phyloP scores from a whole-genome alignment of 225 moss, liverwort and hornwort genomes.

The Marchantia paleacea region DNA sequence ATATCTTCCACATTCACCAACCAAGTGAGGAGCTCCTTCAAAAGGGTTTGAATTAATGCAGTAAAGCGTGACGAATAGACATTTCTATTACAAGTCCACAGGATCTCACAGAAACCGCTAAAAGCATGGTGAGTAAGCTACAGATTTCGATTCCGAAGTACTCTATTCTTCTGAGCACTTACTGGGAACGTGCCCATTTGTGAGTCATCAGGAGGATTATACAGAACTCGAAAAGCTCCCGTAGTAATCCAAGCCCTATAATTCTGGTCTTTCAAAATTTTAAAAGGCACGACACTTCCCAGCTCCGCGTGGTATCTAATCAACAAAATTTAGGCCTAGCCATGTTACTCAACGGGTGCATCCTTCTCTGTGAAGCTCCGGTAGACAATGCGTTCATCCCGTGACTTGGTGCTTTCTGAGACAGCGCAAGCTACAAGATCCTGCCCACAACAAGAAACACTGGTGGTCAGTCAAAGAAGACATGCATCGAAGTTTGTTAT shows the following conservation, averaged over 20 bases:
- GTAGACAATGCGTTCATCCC: slow-evolving; percentile 69
- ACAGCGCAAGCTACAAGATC: slow-evolving; percentile 72
- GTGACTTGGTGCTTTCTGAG: slow-evolving; percentile 65
- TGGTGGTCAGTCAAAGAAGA: background rate
- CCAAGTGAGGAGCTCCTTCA: background rate
- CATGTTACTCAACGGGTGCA: slow-evolving; percentile 28
- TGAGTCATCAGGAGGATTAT: background rate
- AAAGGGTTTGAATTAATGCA: background rate
- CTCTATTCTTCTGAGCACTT: background rate
- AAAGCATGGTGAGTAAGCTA: background rate
- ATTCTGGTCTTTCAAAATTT: background rate
- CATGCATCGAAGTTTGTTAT: background rate
- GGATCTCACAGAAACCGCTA: background rate
- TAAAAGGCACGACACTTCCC: background rate
- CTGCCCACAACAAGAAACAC: slow-evolving; percentile 27
- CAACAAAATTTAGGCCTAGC: slow-evolving; percentile 15
- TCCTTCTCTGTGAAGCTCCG: slow-evolving; percentile 61
- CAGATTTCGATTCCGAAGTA: background rate
- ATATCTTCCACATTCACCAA: background rate
- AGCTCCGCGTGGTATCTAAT: slow-evolving; percentile 6
- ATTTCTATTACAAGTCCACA: background rate
- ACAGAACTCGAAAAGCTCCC: background rate
- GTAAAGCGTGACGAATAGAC: background rate
- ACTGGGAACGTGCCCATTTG: background rate
- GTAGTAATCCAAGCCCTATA: background rate